phyloP scores from a whole-genome alignment of 176 grass and related monocot species.

The Oropetium thomaeum region DNA sequence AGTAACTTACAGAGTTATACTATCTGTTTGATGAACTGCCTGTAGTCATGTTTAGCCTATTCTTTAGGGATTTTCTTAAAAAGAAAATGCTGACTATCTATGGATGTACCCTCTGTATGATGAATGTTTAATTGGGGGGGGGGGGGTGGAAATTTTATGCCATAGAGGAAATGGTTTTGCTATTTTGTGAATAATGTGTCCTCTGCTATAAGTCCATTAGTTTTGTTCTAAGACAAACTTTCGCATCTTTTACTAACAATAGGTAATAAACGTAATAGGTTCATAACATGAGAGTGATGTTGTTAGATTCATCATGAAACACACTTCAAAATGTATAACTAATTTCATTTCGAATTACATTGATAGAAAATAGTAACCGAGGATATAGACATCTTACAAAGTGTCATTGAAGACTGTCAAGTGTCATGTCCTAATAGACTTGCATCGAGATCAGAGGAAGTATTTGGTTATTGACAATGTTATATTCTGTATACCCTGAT shows the following conservation, averaged over 20 bases:
- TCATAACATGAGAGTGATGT: background rate
- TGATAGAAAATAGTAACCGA: too few relatives aligned
- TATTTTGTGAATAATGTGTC: background rate
- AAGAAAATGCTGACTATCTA: background rate
- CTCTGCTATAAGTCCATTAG: background rate
- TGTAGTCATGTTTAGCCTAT: background rate
- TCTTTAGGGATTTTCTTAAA: background rate
- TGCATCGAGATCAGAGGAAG: background rate
- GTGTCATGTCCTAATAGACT: background rate
- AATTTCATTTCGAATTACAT: background rate
- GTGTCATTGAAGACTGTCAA: background rate
- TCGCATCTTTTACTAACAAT: background rate
- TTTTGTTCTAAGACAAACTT: background rate
- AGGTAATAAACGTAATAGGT: too few relatives aligned
- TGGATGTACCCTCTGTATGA: background rate
- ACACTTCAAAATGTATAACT: background rate
- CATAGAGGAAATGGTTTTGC: background rate
- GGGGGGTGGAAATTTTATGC: background rate
- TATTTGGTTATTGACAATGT: background rate
- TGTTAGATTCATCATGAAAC: background rate
- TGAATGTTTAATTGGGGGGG: background rate
- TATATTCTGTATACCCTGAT: background rate
- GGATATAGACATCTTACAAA: too few relatives aligned
- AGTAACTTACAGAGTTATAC: background rate
- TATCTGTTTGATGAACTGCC: background rate